Percentiles rank a stretch among this genome's conserved stretches.
These are phyloP conservation scores for Calonectria pseudoreteaudii DNA, from an alignment of 2,329 filamentous ascomycete species.

Conservation along the genomic window DNA sequence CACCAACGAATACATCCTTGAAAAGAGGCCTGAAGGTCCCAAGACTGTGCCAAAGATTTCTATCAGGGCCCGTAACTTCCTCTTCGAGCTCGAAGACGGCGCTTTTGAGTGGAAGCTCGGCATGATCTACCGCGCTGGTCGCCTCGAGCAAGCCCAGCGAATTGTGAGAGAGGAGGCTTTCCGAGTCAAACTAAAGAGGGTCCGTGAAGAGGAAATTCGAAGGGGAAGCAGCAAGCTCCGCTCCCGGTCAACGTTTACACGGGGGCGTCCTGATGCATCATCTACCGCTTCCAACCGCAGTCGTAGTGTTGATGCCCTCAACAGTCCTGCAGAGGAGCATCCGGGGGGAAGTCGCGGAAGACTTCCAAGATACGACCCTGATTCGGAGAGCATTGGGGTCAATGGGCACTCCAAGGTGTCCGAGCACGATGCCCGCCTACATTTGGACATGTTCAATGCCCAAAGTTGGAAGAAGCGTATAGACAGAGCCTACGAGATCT, in stretches of 20 bases:
- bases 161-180: slow-evolving; percentile 92
- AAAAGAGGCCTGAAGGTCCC: slow-evolving; percentile 86
- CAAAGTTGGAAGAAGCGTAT: slow-evolving; percentile 94
- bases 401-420: slow-evolving; percentile 79
- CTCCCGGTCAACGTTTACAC: slow-evolving; percentile 63
- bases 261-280: slow-evolving; percentile 48
- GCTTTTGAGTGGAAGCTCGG: slow-evolving; percentile 98
- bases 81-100: slow-evolving; percentile 95
- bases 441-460: slow-evolving; percentile 83
- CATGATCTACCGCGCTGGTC: slow-evolving; percentile 90
- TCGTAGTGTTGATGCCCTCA: slow-evolving; percentile 64
- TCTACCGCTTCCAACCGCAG: slow-evolving; percentile 59
- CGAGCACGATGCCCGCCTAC: slow-evolving; percentile 80
- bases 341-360: slow-evolving; percentile 53
- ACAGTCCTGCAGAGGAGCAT: slow-evolving; percentile 45
- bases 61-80: slow-evolving; percentile 80
- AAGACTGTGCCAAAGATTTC: slow-evolving; percentile 90
- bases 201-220: slow-evolving; percentile 76
- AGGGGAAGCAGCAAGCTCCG: slow-evolving; percentile 65
- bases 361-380: slow-evolving; percentile 80
- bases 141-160: slow-evolving; percentile 90
- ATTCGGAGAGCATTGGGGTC: slow-evolving; percentile 73
- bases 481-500: slow-evolving; percentile 77
- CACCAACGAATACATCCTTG: slow-evolving; percentile 87
- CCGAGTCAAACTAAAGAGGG: slow-evolving; percentile 84